Evolutionary conservation across 169 alveolate species (phyloP).

Genomic region (Plasmodium chabaudi): DNA sequence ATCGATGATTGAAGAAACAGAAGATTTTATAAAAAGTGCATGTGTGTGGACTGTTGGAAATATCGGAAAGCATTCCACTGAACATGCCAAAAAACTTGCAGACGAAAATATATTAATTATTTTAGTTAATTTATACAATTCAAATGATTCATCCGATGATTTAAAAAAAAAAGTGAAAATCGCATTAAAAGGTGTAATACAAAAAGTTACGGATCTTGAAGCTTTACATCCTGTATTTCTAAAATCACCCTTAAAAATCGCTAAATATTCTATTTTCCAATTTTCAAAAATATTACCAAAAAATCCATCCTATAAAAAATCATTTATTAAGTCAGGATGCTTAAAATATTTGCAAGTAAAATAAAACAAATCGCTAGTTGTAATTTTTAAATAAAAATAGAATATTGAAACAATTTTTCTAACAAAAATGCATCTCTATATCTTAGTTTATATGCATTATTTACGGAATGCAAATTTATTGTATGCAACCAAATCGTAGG

Average conservation of each 20-base stretch:
- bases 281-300: constrained; percentile 60
- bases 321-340: constrained; percentile 68
- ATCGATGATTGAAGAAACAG: constrained; percentile 47
- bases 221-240: constrained; percentile 61
- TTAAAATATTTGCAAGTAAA: constrained; percentile 48
- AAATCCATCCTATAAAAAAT: constrained; percentile 42
- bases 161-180: constrained; percentile 48
- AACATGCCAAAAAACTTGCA: constrained; percentile 43
- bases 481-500: no score
- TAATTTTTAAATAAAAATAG: no score
- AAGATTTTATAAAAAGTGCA: constrained; percentile 60
- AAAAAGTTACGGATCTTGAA: constrained; percentile 52
- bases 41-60: constrained; percentile 59
- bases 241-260: constrained; percentile 28
- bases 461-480: no score
- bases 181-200: constrained; percentile 33
- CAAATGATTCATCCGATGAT: constrained; percentile 71
- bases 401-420: no score
- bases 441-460: not conserved
- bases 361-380: not conserved
- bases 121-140: constrained; percentile 47
- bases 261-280: constrained; percentile 63
- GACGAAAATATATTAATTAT: constrained; percentile 65
- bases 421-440: not conserved
- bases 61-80: constrained; percentile 70